A percentile compares a stretch with the other conserved stretches of the same genome.
phyloP scores from a whole-genome alignment of 768 basidiomycete species.

The Mycena vitilis region DNA sequence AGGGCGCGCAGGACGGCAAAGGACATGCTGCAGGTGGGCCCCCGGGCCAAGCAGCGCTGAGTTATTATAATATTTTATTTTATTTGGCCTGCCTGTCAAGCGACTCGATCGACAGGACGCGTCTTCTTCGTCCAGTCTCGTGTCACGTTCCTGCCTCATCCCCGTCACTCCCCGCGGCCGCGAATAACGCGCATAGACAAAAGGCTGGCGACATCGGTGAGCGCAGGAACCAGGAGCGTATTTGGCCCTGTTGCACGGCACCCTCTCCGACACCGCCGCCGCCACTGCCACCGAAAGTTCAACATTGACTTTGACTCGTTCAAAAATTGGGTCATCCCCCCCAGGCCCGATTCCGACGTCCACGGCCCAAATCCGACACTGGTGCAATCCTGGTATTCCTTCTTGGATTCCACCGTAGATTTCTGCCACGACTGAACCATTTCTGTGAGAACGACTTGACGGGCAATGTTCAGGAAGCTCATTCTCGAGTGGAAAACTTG shows the following conservation, averaged over 20 bases:
- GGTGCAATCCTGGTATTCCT: not conserved
- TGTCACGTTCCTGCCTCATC: not conserved
- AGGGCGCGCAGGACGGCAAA: conserved; percentile 73
- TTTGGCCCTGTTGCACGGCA: conserved; percentile 11
- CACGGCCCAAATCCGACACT: not conserved
- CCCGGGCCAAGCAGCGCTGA: not conserved
- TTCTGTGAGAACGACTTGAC: too few species aligned
- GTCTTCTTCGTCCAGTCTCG: conserved; percentile 12
- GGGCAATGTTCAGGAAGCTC: too few species aligned
- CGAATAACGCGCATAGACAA: conserved; percentile 11
- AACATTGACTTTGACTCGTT: not conserved
- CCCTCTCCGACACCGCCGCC: conserved; percentile 21
- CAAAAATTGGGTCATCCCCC: not conserved
- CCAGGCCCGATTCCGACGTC: conserved; percentile 18
- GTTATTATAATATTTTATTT: not conserved
- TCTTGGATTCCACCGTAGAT: too few species aligned
- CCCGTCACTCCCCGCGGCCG: conserved; percentile 9
- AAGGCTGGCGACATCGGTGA: not conserved
- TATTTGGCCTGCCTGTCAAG: conserved; percentile 9
- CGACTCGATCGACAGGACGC: conserved; percentile 16
- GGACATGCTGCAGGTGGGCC: conserved; percentile 48
- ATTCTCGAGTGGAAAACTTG: too few species aligned
- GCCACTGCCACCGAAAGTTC: conserved; percentile 10
- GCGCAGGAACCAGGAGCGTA: conserved; percentile 4
- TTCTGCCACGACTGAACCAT: too few species aligned